phyloP scores from a whole-genome alignment of 345 rosid species.

The Brassica carinata region DNA sequence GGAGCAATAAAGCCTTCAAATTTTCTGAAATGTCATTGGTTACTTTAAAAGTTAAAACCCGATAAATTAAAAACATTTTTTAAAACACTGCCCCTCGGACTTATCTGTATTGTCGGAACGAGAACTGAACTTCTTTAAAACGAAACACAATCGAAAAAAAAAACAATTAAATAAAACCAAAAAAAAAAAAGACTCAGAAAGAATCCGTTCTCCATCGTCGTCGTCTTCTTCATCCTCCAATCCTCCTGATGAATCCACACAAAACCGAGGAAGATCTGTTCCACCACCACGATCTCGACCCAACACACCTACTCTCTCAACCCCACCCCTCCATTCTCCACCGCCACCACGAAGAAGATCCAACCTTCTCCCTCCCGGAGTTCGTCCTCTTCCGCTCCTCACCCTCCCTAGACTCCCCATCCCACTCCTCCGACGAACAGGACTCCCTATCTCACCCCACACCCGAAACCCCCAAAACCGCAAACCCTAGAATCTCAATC shows the following conservation, averaged over 20 bases:
- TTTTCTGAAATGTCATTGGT: constrained; percentile 23
- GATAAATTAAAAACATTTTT: not conserved
- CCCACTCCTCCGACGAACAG: constrained; percentile 55
- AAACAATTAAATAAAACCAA: not conserved
- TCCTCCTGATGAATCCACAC: constrained; percentile 60
- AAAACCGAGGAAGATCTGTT: constrained; percentile 64
- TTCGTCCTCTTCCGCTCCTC: constrained; percentile 79
- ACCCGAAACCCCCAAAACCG: constrained; percentile 26
- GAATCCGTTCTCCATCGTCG: constrained; percentile 26
- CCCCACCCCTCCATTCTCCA: constrained; percentile 51
- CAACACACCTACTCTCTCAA: constrained; percentile 47
- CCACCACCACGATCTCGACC: constrained; percentile 56
- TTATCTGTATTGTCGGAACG: constrained; percentile 29
- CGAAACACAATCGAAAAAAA: not conserved
- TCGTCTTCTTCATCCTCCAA: constrained; percentile 9
- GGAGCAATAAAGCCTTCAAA: constrained; percentile 18
- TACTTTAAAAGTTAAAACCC: too few species aligned
- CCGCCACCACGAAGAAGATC: constrained; percentile 43
- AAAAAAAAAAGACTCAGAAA: not conserved
- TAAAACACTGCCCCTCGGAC: constrained; percentile 16
- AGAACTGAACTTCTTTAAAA: constrained; percentile 29
- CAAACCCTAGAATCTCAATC: constrained; percentile 40
- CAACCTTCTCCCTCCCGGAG: constrained; percentile 61
- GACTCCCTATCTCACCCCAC: constrained; percentile 45
- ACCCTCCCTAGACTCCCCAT: constrained; percentile 60